Conservation (phyloP, 306 rosid genomes). For the Fagus sylvatica region DNA sequence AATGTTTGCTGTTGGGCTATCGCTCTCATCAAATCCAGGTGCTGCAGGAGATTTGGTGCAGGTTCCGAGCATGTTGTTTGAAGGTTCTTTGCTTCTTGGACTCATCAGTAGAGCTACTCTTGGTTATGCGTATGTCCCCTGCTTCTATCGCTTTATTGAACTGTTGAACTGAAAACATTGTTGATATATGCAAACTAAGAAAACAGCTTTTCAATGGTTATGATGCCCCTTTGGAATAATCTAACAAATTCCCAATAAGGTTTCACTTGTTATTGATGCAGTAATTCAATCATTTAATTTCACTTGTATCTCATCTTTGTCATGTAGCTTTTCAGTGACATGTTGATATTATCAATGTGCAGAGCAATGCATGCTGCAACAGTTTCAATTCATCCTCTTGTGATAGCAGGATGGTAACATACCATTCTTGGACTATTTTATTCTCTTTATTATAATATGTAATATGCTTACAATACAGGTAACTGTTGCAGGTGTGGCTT, state of each 20-base stretch:
- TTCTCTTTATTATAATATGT: slow-evolving; percentile 21
- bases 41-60: slow-evolving; percentile 87
- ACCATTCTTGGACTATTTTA: slow-evolving; percentile 29
- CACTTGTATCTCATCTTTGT: neutral
- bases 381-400: slow-evolving; percentile 93
- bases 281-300: neutral
- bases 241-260: slow-evolving; percentile 7
- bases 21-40: slow-evolving; percentile 83
- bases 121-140: slow-evolving; percentile 85
- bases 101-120: slow-evolving; percentile 97
- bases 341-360: slow-evolving; percentile 37
- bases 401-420: slow-evolving; percentile 96
- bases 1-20: slow-evolving; percentile 89
- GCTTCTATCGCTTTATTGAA: slow-evolving; percentile 19
- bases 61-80: slow-evolving; percentile 94
- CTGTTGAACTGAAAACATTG: neutral
- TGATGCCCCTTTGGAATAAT: slow-evolving; percentile 22
- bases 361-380: slow-evolving; percentile 91
- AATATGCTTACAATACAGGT: slow-evolving; percentile 16
- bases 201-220: slow-evolving; percentile 15
- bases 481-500: slow-evolving; percentile 82
- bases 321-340: slow-evolving; percentile 21
- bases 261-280: neutral
- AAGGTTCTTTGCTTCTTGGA: slow-evolving; percentile 98
- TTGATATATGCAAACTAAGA: slow-evolving; percentile 8